phyloP scores from a whole-genome alignment of 31 red algal genomes.

The Porphyra umbilicalis region DNA sequence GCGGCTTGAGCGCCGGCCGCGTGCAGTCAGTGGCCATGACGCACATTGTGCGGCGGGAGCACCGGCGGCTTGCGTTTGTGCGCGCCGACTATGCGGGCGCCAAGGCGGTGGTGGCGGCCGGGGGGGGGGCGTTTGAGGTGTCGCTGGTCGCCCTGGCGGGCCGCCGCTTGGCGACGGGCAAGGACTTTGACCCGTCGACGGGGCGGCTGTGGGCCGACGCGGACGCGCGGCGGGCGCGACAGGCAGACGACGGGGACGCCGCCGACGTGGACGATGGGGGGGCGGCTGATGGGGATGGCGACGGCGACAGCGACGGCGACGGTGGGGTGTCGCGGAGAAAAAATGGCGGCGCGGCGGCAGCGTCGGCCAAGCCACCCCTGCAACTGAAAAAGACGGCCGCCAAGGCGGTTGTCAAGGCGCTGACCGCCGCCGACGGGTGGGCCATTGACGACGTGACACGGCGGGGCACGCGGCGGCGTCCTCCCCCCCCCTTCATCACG shows the following conservation, averaged over 20 bases:
- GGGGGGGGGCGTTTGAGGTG: slow-evolving; percentile 16
- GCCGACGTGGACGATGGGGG: neutral
- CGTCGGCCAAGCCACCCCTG: neutral
- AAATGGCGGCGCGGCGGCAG: neutral
- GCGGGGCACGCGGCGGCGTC: slow-evolving; percentile 12
- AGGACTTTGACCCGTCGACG: slow-evolving; percentile 74
- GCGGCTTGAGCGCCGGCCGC: slow-evolving; percentile 67
- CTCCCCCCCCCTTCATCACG: slow-evolving; percentile 77
- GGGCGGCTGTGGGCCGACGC: slow-evolving; percentile 18
- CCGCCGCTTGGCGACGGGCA: slow-evolving; percentile 57
- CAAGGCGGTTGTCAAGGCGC: neutral
- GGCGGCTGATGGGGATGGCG: neutral
- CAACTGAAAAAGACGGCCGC: neutral
- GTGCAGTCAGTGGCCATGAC: slow-evolving; percentile 89
- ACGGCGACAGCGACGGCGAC: neutral
- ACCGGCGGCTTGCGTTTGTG: slow-evolving; percentile 47
- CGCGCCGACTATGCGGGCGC: slow-evolving; percentile 28
- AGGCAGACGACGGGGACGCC: neutral
- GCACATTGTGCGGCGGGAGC: slow-evolving; percentile 83
- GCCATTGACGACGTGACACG: slow-evolving; percentile 14
- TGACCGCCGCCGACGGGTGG: neutral
- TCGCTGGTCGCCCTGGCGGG: slow-evolving; percentile 38
- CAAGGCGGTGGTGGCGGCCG: slow-evolving; percentile 17
- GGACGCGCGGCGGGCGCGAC: no score
- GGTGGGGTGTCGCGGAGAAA: no score